These are phyloP conservation scores for Lagenaria siceraria DNA, from an alignment of 306 rosid species.

Conservation along the genomic window DNA sequence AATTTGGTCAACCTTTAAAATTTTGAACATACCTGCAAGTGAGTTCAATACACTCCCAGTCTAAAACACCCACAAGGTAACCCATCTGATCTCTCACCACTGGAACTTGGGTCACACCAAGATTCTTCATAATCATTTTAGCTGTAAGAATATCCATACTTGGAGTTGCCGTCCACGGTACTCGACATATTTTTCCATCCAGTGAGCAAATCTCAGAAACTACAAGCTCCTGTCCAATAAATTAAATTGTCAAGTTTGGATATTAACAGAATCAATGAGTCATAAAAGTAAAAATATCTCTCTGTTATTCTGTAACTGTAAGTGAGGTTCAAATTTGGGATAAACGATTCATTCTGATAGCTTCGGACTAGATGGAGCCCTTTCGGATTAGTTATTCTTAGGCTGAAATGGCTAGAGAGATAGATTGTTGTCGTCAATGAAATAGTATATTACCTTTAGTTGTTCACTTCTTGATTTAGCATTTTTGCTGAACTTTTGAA, in stretches of 20 bases:
- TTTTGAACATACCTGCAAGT: slow-evolving; percentile 51
- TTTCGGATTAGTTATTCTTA: too few relatives aligned
- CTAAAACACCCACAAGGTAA: slow-evolving; percentile 70
- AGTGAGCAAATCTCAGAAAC: slow-evolving; percentile 72
- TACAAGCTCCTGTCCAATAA: slow-evolving; percentile 41
- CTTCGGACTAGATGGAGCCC: too few relatives aligned
- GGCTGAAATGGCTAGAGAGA: not conserved
- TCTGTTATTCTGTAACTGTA: not conserved
- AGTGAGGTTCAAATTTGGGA: not conserved
- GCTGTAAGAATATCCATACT: slow-evolving; percentile 66
- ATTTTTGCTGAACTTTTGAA: slow-evolving; percentile 49
- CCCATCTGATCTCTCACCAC: slow-evolving; percentile 47
- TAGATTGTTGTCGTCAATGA: not conserved
- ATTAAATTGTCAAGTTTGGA: slow-evolving; percentile 14
- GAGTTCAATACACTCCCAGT: slow-evolving; percentile 54
- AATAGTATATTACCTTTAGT: slow-evolving; percentile 38
- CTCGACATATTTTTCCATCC: slow-evolving; percentile 40
- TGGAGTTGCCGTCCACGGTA: slow-evolving; percentile 73
- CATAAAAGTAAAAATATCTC: not conserved
- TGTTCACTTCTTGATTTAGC: slow-evolving; percentile 38
- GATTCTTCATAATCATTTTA: slow-evolving; percentile 53
- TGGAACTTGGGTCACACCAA: slow-evolving; percentile 45
- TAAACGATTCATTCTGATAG: not conserved
- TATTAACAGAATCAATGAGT: slow-evolving; percentile 4
- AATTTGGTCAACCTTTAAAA: not conserved